These are phyloP conservation scores for Lodderomyces jiufengensis DNA, from an alignment of 1,139 yeast genomes.

Conservation along the genomic window DNA sequence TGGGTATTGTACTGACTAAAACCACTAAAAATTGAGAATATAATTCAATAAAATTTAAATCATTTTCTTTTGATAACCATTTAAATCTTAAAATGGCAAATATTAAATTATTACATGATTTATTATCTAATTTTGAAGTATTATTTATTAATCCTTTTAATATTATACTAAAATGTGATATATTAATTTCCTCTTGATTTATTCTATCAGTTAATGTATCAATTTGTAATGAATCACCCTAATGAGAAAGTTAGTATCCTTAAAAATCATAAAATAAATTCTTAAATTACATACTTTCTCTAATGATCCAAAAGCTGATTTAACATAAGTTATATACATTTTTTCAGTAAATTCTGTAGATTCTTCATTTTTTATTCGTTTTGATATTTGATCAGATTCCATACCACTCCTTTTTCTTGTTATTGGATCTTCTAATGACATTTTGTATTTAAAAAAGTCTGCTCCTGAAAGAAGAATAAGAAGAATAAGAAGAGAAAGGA, in stretches of 20 bases:
- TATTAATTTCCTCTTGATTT: conserved; percentile 32
- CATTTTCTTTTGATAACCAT: conserved; percentile 51
- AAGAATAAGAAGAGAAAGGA: not conserved
- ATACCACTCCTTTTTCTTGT: conserved; percentile 22
- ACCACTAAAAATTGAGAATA: conserved; percentile 69
- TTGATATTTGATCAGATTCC: conserved; percentile 5
- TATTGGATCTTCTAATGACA: conserved; percentile 31
- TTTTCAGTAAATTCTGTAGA: conserved; percentile 39
- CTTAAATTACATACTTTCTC: conserved; percentile 60
- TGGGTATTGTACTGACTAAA: conserved; percentile 80
- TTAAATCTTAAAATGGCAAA: conserved; percentile 38
- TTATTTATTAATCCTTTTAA: conserved; percentile 33
- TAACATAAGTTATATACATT: conserved; percentile 61
- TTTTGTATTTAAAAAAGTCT: no score
- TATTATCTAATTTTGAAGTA: conserved; percentile 38
- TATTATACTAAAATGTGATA: conserved; percentile 33
- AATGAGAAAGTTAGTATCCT: conserved; percentile 22
- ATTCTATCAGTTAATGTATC: conserved; percentile 38
- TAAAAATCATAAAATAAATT: no score
- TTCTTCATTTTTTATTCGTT: conserved; percentile 11
- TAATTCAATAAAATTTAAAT: conserved; percentile 42
- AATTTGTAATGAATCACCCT: conserved; percentile 37
- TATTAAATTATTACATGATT: conserved; percentile 30
- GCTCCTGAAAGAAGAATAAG: no score
- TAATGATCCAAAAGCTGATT: conserved; percentile 66